Conservation (phyloP, 257 asterid genomes). For the Oldenlandia corymbosa region DNA sequence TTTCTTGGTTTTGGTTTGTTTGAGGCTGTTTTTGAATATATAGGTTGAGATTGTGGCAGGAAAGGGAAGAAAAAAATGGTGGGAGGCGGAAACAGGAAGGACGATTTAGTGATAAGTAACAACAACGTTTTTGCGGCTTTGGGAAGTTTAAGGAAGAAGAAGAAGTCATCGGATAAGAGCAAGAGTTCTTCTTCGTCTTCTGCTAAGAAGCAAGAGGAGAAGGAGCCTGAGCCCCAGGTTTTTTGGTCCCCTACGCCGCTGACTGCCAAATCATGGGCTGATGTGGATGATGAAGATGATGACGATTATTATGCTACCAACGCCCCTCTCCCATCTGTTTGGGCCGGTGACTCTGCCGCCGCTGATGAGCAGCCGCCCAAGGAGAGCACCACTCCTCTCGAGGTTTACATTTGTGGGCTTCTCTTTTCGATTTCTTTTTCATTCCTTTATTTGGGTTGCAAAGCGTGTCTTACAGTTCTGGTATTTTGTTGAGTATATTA, state of each 20-base stretch:
- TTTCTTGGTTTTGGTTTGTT: neutral
- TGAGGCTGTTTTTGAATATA: neutral
- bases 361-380: conserved; percentile 24
- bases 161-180: conserved; percentile 59
- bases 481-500: neutral
- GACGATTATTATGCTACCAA: conserved; percentile 91
- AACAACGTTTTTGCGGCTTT: conserved; percentile 86
- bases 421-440: neutral
- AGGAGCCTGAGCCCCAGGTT: conserved; percentile 44
- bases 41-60: conserved; percentile 2
- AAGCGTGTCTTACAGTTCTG: neutral
- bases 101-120: conserved; percentile 68
- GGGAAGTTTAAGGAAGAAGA: conserved; percentile 81
- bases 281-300: conserved; percentile 94
- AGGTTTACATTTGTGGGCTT: conserved; percentile 34
- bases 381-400: conserved; percentile 34
- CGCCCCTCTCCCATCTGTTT: conserved; percentile 73
- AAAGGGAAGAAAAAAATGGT: conserved; percentile 39
- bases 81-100: conserved; percentile 86
- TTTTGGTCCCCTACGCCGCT: conserved; percentile 94
- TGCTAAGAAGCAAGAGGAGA: conserved; percentile 22
- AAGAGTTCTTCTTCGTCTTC: conserved; percentile 30
- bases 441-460: neutral
- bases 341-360: conserved; percentile 44
- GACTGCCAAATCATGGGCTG: conserved; percentile 86